phyloP scores from a whole-genome alignment of 176 grass and related monocot species.

The Lolium multiflorum region DNA sequence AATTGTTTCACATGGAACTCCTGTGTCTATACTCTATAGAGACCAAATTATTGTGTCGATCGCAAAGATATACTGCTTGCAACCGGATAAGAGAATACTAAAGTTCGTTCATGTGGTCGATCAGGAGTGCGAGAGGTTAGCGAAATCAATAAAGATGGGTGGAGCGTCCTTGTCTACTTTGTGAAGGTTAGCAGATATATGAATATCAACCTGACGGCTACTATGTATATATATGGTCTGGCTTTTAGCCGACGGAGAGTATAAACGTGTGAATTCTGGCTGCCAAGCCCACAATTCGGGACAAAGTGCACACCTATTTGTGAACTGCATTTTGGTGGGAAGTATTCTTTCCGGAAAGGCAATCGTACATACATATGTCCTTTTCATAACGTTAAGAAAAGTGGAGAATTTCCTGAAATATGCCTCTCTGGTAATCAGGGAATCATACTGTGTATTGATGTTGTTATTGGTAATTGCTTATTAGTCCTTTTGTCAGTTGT shows the following conservation, averaged over 20 bases:
- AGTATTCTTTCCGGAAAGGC: background rate
- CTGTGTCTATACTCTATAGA: background rate
- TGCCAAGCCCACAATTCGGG: constrained; percentile 4
- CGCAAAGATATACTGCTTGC: too few relatives aligned
- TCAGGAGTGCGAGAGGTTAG: constrained; percentile 1
- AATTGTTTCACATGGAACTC: constrained; percentile 14
- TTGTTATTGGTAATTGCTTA: background rate
- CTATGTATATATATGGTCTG: background rate
- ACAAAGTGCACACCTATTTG: background rate
- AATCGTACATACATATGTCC: background rate
- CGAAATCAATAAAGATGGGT: constrained; percentile 35
- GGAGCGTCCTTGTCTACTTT: constrained; percentile 31
- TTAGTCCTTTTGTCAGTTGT: background rate
- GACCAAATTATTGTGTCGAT: too few relatives aligned
- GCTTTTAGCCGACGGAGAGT: constrained; percentile 37
- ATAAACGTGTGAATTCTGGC: background rate
- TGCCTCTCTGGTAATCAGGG: background rate
- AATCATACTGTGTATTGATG: background rate
- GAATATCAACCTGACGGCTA: constrained; percentile 26
- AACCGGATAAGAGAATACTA: background rate
- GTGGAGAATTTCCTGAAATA: background rate
- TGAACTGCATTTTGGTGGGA: constrained; percentile 12
- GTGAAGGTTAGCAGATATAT: constrained; percentile 30
- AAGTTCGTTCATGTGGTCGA: background rate
- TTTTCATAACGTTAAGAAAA: background rate